Conservation (phyloP, 257 asterid species). For the Solanum pimpinellifolium region DNA sequence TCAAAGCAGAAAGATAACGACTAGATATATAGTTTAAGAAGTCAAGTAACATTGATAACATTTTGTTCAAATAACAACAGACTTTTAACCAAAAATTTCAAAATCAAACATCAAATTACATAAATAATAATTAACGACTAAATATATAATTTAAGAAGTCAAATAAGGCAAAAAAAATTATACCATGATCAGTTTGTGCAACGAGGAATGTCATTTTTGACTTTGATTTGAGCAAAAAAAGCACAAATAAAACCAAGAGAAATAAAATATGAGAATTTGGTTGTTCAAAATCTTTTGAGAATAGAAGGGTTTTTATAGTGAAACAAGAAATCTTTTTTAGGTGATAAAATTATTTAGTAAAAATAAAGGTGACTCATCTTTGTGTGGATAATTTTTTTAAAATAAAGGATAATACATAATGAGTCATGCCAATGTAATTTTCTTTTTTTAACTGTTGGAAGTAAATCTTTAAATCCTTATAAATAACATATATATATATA, state of each 20-base stretch:
- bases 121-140: neutral
- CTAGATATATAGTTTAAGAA: neutral
- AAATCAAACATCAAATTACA: neutral
- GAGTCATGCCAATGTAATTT: neutral
- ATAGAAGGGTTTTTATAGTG: neutral
- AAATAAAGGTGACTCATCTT: neutral
- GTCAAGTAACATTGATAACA: neutral
- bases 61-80: neutral
- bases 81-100: neutral
- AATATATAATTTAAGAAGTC: neutral
- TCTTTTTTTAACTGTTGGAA: neutral
- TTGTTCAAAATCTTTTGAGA: neutral
- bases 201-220: neutral
- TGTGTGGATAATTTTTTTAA: neutral
- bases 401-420: neutral
- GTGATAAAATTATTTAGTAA: neutral
- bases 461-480: neutral
- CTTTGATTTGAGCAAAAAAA: neutral
- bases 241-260: neutral
- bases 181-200: slow-evolving; percentile 2
- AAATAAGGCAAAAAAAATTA: neutral
- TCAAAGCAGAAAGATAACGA: neutral
- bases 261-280: neutral
- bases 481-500: too few species aligned
- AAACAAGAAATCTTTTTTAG: neutral